Evolutionary conservation across 169 alveolate species (phyloP), one percentile per base, ranked within the genome.

Genomic region (Plasmodium knowlesi): DNA sequence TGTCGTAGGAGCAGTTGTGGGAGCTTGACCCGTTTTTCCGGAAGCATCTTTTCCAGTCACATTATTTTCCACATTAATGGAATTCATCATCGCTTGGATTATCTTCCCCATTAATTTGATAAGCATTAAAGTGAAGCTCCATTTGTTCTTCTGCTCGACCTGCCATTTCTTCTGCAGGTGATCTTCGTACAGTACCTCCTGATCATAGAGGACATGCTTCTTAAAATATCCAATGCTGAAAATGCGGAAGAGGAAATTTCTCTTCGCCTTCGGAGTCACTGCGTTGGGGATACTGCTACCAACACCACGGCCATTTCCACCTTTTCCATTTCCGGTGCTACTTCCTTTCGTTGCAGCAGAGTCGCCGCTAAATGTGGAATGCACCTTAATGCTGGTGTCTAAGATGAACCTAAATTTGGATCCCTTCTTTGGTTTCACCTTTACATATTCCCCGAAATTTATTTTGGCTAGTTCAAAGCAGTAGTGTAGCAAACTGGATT

Each of bases 391-490:
- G 43, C 34, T 19, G 61, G 43, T 82, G 22, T 30, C 83, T 70
- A 86, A 50, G 25, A 30, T n/a, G 50, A 86, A 86, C 46, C 43
- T 86, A 76, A 86, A 86, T 70, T 32, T 86, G 14, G 82, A 74
- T 19, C 80, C 81, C 81, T 86, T 86, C 41, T 86, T 76, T 73
- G 78, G 57, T 28, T 30, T 50, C 16, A 16, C 61, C 28, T 86
- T 86, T 53, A 86, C 16, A 54, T 74, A 86, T 22, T 86, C 93
- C 28, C 46, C 76, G 71, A 74, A 86, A 50, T 74, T 41, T 22
- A 10, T 5, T 61, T 86, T 86, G 43, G 93, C 93, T 86, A 86
- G 43, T n/a, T 86, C 88, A 32, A 86, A 14, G n/a, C 80, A 86
- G 28, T 86, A 76, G n/a, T 34, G 79, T 39, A 73, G 67, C 70